Percentiles rank a stretch among this genome's conserved stretches.
phyloP scores from a whole-genome alignment of 441 rosid genomes.

The Euphorbia schlechtendalii region DNA sequence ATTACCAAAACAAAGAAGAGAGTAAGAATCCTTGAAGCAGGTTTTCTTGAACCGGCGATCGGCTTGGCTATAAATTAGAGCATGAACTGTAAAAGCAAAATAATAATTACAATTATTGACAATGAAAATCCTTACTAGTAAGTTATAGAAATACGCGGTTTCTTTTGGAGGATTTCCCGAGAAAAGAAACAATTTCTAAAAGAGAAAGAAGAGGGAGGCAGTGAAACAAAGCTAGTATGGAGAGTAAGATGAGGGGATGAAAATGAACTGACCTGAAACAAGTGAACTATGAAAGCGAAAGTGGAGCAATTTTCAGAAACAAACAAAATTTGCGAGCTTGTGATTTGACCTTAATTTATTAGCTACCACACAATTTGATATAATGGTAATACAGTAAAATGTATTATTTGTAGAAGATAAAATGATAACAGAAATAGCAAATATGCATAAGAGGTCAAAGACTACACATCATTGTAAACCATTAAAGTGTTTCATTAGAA shows the following conservation, averaged over 20 bases:
- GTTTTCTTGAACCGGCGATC: neutral
- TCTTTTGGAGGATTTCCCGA: neutral
- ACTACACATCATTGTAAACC: too few relatives aligned
- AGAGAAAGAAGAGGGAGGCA: neutral
- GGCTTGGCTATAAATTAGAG: slow-evolving; percentile 1
- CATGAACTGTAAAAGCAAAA: neutral
- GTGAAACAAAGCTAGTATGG: neutral
- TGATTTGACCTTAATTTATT: too few relatives aligned
- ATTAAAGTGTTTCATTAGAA: too few relatives aligned
- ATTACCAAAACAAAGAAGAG: too few relatives aligned
- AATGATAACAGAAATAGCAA: too few relatives aligned
- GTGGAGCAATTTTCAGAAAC: neutral
- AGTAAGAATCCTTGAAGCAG: slow-evolving; percentile 1
- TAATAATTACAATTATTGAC: too few relatives aligned
- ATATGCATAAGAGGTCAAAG: too few relatives aligned
- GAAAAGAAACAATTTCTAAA: neutral
- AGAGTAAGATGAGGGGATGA: slow-evolving; percentile 1
- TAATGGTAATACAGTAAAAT: too few relatives aligned
- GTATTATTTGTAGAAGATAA: too few relatives aligned
- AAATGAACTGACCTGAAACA: neutral
- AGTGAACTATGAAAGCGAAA: neutral
- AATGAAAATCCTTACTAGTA: too few relatives aligned
- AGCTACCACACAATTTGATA: too few relatives aligned
- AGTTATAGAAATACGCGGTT: too few relatives aligned
- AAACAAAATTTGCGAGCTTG: slow-evolving; percentile 2